phyloP scores from a whole-genome alignment of 2,329 filamentous ascomycete genomes.

The Cladosporium sphaerospermum region DNA sequence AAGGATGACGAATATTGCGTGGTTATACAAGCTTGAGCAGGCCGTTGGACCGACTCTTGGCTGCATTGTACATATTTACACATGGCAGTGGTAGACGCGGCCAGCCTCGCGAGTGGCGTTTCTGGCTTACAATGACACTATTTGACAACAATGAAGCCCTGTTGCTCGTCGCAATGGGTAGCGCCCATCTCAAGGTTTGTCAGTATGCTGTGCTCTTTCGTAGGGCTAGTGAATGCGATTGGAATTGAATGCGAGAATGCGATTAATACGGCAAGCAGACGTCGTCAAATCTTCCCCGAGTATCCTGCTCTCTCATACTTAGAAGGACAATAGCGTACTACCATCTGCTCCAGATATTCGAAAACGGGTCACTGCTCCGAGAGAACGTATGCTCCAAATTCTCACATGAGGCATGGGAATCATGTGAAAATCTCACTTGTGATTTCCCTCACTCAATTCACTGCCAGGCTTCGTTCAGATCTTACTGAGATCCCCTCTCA shows the following conservation, averaged over 20 bases:
- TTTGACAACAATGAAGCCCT: background rate
- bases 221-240: background rate
- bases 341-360: too few relatives aligned
- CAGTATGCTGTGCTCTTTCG: background rate
- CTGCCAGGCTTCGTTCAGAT: too few relatives aligned
- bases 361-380: too few relatives aligned
- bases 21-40: slow-evolving; percentile 8
- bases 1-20: background rate
- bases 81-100: slow-evolving; percentile 13
- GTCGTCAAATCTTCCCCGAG: too few relatives aligned
- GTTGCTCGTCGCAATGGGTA: background rate
- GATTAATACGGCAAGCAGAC: too few relatives aligned
- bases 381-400: too few relatives aligned
- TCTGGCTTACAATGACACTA: slow-evolving; percentile 11
- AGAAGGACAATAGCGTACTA: too few relatives aligned
- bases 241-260: background rate
- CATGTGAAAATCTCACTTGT: too few relatives aligned
- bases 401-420: too few relatives aligned
- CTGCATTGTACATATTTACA: slow-evolving; percentile 15
- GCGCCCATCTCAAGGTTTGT: background rate
- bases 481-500: too few relatives aligned
- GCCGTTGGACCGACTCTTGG: slow-evolving; percentile 4
- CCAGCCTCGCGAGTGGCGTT: slow-evolving; percentile 8
- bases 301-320: too few relatives aligned
- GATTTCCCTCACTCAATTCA: too few relatives aligned